Evolutionary conservation across 257 asterid genomes (phyloP).

Genomic region (Linderniella brevidens): DNA sequence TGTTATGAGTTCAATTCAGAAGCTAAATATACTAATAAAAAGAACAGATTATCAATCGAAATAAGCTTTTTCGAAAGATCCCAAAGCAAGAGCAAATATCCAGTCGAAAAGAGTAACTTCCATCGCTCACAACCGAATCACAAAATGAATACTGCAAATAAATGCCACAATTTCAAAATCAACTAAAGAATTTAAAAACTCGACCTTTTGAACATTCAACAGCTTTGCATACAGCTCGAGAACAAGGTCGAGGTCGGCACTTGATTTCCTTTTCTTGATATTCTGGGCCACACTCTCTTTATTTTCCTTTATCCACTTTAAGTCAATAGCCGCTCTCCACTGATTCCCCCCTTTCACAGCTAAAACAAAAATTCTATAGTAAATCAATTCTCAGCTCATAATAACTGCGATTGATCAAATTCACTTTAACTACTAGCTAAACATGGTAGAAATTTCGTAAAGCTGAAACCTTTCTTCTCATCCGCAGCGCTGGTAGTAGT

Average conservation of each 20-base stretch:
- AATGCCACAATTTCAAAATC: slow-evolving; percentile 2
- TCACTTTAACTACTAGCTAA: no score
- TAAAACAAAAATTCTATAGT: slow-evolving; percentile 6
- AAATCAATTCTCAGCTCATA: background rate
- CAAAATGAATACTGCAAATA: slow-evolving; percentile 1
- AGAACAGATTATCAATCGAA: background rate
- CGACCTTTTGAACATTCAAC: slow-evolving; percentile 68
- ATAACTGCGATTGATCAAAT: no score
- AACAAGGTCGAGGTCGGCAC: slow-evolving; percentile 57
- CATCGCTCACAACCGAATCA: background rate
- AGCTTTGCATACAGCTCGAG: slow-evolving; percentile 55
- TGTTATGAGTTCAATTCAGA: slow-evolving; percentile 37
- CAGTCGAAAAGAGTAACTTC: no score
- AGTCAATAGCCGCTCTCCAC: slow-evolving; percentile 90
- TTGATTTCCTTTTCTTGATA: slow-evolving; percentile 51
- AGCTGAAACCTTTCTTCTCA: slow-evolving; percentile 23
- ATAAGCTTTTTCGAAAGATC: no score
- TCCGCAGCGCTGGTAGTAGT: slow-evolving; percentile 16
- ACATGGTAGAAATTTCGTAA: background rate
- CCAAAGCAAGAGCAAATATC: background rate
- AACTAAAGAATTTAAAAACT: slow-evolving; percentile 10
- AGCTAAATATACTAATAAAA: background rate
- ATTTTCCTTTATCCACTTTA: slow-evolving; percentile 87
- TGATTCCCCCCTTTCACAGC: slow-evolving; percentile 53
- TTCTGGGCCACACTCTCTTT: slow-evolving; percentile 65